Base-by-base conservation (phyloP, 2,329 filamentous ascomycete genomes). In the Aspergillus sp. region DNA sequence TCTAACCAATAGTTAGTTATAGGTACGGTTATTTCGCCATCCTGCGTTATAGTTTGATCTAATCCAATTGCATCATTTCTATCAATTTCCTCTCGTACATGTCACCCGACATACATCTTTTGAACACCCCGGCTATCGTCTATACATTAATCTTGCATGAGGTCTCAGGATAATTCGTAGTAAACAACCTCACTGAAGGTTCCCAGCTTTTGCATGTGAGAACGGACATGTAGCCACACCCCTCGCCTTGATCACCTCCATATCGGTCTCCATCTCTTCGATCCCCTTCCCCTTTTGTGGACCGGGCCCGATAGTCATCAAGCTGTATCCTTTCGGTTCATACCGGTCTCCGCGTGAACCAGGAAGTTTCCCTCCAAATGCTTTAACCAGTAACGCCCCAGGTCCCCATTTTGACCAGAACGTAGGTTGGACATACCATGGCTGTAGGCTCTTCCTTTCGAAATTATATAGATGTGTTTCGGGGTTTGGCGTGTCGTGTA, bases 351-450 rank as follows among this genome's bases (percentile, higher is more conserved):
- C 13, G 13, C 22, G 30, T 37, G 47, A n/a, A 43, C 20, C 9
- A 23, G 49, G 49, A 2, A 51, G 25, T n/a, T 23, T 37, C 4
- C 49, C 49, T 5, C 59, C 58, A 39, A 55, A 44, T 2, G 53
- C n/a, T 37, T 57, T 47, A 4, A 46, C 42, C n/a, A 48, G 19
- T 30, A 50, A 50, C 6, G 56, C 50, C 5, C 45, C 45, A 0
- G 43, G 45, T 4, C 51, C 50, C 49, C 52, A 60, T 19, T 55
- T 41, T 17, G 49, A 46, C 43, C 33, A 43, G 22, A 59, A 41
- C 0, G 48, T 60, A 5, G 59, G 58, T 15, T 56, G 51, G 1
- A 61, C 46, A 20, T 61, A 61, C 53, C 53, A 61, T 0, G 58
- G 58, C 27, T 60, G 48, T 2, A 46, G 47, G 5, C 52, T 43